phyloP scores from a whole-genome alignment of 2,329 filamentous ascomycete genomes.

The Ceratocystis papillata region DNA sequence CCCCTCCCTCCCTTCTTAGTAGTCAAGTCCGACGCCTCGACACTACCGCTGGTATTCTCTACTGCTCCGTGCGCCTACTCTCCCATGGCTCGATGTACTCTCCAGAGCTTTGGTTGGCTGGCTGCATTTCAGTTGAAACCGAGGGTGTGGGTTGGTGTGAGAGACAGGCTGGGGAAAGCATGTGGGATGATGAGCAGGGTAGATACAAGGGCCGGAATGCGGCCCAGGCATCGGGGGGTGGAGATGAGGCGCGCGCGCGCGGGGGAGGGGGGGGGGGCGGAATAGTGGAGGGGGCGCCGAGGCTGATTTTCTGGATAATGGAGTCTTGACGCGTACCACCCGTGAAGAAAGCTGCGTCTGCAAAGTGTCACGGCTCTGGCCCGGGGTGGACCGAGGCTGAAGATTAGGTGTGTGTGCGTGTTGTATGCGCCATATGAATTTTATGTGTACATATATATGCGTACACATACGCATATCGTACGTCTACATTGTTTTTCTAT shows the following conservation, averaged over 20 bases:
- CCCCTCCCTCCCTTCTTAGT: too few species aligned
- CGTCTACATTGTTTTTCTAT: too few species aligned
- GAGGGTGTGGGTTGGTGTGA: not conserved
- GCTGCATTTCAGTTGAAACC: not conserved
- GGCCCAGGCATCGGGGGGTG: not conserved
- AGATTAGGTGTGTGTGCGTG: not conserved
- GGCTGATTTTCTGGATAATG: not conserved
- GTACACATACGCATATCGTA: too few species aligned
- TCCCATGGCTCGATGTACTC: too few species aligned
- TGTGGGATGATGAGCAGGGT: not conserved
- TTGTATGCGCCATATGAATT: too few species aligned
- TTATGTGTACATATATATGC: too few species aligned
- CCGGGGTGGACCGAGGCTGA: not conserved
- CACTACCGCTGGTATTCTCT: not conserved
- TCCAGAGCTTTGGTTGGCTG: not conserved
- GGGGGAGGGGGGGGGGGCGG: too few species aligned
- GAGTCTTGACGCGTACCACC: not conserved
- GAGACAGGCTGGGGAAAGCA: conserved; percentile 3
- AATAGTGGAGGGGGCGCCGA: not conserved
- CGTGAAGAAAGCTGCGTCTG: not conserved
- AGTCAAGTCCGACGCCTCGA: not conserved
- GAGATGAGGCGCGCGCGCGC: not conserved
- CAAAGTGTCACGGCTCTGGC: not conserved
- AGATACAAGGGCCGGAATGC: not conserved
- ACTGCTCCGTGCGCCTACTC: not conserved